A percentile compares a stretch with the other conserved stretches of the same genome.
Conservation (phyloP, 768 basidiomycete genomes). For the Boletus coccyginus region DNA sequence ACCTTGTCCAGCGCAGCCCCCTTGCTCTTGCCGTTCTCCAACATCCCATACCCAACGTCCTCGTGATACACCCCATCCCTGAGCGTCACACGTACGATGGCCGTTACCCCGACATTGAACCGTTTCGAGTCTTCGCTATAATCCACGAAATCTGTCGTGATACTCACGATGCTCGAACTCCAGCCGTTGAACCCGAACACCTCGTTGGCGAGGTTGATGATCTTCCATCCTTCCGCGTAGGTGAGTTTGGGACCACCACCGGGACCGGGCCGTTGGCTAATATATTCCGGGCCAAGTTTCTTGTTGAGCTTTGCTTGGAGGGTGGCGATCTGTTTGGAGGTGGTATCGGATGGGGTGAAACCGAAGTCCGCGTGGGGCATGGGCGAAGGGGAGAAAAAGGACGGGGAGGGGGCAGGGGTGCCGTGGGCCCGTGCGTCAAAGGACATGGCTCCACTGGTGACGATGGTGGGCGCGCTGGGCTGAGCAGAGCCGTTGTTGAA, state of each 20-base stretch:
- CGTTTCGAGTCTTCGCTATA: slow-evolving; percentile 61
- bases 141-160: slow-evolving; percentile 81
- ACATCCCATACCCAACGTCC: slow-evolving; percentile 87
- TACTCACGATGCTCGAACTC: slow-evolving; percentile 74
- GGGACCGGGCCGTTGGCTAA: slow-evolving; percentile 86
- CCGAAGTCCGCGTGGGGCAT: background rate
- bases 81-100: slow-evolving; percentile 83
- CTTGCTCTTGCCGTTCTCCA: slow-evolving; percentile 85
- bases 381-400: slow-evolving; percentile 2
- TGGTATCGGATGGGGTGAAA: slow-evolving; percentile 42
- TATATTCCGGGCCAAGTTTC: slow-evolving; percentile 91
- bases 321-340: slow-evolving; percentile 52
- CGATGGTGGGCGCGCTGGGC: slow-evolving; percentile 31
- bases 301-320: slow-evolving; percentile 81
- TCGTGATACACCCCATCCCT: slow-evolving; percentile 89
- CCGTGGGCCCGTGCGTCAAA: slow-evolving; percentile 60
- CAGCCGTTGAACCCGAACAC: slow-evolving; percentile 98
- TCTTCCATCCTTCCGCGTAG: slow-evolving; percentile 97
- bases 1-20: slow-evolving; percentile 91
- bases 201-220: slow-evolving; percentile 97
- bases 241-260: slow-evolving; percentile 85
- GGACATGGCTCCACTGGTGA: slow-evolving; percentile 55
- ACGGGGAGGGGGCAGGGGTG: slow-evolving; percentile 18
- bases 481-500: slow-evolving; percentile 28
- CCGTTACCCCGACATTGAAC: slow-evolving; percentile 75